These are phyloP conservation scores for Monosporozyma aerobia DNA, from an alignment of 805 yeast species.

Conservation along the genomic window DNA sequence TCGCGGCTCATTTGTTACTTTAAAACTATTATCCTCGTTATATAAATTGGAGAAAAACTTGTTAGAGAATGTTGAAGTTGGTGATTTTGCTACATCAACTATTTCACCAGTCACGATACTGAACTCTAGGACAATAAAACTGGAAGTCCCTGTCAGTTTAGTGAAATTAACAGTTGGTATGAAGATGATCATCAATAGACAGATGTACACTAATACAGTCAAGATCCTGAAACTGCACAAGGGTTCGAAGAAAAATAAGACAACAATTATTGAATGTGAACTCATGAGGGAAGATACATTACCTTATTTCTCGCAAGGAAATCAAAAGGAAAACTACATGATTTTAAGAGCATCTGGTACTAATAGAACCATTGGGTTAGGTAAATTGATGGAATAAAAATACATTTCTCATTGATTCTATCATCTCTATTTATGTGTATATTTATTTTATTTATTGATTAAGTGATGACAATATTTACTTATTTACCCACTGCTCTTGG, in stretches of 20 bases:
- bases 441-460: neutral
- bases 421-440: neutral
- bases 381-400: neutral
- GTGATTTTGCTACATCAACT: neutral
- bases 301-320: neutral
- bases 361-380: neutral
- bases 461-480: neutral
- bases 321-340: neutral
- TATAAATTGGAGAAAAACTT: conserved; percentile 7
- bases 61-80: neutral
- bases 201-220: neutral
- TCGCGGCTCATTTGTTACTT: conserved; percentile 43
- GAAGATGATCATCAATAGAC: neutral
- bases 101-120: neutral
- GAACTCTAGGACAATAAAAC: neutral
- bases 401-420: neutral
- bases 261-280: neutral
- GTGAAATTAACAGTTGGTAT: neutral
- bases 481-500: conserved; percentile 1
- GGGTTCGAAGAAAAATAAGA: neutral
- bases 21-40: conserved; percentile 23
- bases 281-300: neutral
- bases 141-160: neutral
- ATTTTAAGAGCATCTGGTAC: neutral
- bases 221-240: neutral